Base-by-base conservation (phyloP, 2,329 filamentous ascomycete genomes). In the Diaporthe nobilis region DNA sequence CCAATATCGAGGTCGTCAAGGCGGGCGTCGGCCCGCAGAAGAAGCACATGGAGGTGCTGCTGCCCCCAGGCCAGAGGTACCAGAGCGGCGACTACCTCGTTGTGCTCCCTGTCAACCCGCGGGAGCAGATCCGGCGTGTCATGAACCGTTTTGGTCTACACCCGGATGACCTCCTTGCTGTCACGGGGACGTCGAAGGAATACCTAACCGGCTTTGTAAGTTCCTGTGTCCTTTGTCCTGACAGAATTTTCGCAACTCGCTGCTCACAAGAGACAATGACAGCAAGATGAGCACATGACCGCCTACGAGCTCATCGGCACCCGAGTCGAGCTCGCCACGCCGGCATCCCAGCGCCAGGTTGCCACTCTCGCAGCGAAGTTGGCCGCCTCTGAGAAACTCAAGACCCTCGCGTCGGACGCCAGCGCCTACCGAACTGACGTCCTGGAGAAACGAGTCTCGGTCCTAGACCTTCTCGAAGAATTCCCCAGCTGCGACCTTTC, bases 21-120 rank as follows among this genome's bases (percentile, higher is more conserved):
- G 71, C 60, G 9, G 77, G 77, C 25, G 55, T 71, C 39, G 78
- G 76, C 9, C 78, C 77, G 10, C 75, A 78, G 71, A 78, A 79
- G 76, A 76, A 76, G 57, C 77, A 79, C 37, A 77, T 82, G 51
- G 71, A 80, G 22, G 77, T 82, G 58, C 75, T 79, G 20, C 76
- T 79, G 1, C 76, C 79, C 20, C 80, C 76, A 0, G 87, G 87
- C 57, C 84, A 87, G 83, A 85, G 83, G 1, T 93, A 92, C 80
- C 86, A 87, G 47, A 87, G 88, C 20, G 91, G 91, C n/a, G 91
- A 93, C 79, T 92, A 93, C 78, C 85, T 93, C 9, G 89, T 89
- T 1, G 84, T 92, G 5, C 83, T 92, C 1, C 91, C 91, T 2
- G 82, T 91, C 25, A 93, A 93, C 78, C 89, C 88, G 2, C 84